These are phyloP conservation scores for Lolium rigidum DNA, from an alignment of 176 grass and related monocot species.

Conservation along the genomic window DNA sequence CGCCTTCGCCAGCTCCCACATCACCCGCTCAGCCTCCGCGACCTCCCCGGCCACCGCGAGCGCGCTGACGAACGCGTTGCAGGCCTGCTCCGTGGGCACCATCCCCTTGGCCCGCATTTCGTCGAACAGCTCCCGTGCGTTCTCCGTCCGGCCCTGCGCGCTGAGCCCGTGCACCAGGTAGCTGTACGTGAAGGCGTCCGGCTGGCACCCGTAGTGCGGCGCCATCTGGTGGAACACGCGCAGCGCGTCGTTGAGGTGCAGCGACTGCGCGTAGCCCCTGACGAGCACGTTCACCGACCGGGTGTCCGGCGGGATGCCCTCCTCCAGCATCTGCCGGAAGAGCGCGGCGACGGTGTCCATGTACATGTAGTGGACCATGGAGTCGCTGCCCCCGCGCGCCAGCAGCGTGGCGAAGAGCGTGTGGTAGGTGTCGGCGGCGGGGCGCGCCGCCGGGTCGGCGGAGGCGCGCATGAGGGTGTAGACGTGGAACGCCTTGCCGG, in stretches of 20 bases:
- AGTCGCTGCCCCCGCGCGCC: constrained; percentile 56
- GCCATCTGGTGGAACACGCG: constrained; percentile 87
- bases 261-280: constrained; percentile 74
- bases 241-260: constrained; percentile 83
- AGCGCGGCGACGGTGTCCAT: constrained; percentile 80
- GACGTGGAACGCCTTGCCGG: constrained; percentile 85
- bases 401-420: constrained; percentile 78
- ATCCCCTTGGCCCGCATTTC: constrained; percentile 55
- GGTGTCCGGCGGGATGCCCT: constrained; percentile 68
- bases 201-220: constrained; percentile 61
- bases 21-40: constrained; percentile 41
- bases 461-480: constrained; percentile 86
- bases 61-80: constrained; percentile 65
- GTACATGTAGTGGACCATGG: constrained; percentile 80
- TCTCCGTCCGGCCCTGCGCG: constrained; percentile 65
- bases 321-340: constrained; percentile 87
- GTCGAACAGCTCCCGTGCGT: constrained; percentile 66
- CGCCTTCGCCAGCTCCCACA: constrained; percentile 60
- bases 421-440: constrained; percentile 72
- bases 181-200: constrained; percentile 75
- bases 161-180: constrained; percentile 83
- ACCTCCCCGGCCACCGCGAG: constrained; percentile 67
- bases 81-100: constrained; percentile 42
- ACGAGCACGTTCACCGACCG: constrained; percentile 72
- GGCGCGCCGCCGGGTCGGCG: constrained; percentile 53